phyloP scores from a whole-genome alignment of 768 basidiomycete genomes.

The Boletus rubroflammeus region DNA sequence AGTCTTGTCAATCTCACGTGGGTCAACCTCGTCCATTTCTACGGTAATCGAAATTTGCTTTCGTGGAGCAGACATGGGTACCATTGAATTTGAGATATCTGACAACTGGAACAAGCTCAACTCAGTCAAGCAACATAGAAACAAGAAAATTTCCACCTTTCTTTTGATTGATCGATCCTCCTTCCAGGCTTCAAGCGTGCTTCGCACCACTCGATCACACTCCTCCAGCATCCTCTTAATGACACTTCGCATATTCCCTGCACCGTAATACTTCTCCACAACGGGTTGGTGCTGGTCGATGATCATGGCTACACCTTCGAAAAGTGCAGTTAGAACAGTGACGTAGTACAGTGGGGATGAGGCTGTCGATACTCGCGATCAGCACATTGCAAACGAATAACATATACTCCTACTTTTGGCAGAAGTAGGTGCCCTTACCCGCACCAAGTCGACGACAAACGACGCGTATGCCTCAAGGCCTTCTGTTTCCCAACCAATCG shows the following conservation, averaged over 20 bases:
- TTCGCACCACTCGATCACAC: conserved; percentile 78
- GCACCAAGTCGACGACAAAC: conserved; percentile 89
- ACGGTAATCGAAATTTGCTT: conserved; percentile 29
- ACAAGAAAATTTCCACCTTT: conserved; percentile 46
- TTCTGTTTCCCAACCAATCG: conserved; percentile 89
- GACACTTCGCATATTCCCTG: conserved; percentile 80
- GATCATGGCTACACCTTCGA: conserved; percentile 93
- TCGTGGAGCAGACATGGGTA: conserved; percentile 30
- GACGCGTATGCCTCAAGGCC: conserved; percentile 89
- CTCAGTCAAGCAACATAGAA: neutral
- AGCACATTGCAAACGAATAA: conserved; percentile 10
- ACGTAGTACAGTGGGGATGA: conserved; percentile 93
- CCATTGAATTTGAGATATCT: conserved; percentile 44
- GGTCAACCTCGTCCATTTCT: conserved; percentile 68
- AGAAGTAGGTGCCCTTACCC: conserved; percentile 69
- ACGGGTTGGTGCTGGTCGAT: conserved; percentile 97
- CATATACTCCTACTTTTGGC: conserved; percentile 63
- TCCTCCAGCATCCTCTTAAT: conserved; percentile 75
- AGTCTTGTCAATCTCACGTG: conserved; percentile 86
- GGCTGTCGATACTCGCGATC: conserved; percentile 43
- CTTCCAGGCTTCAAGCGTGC: conserved; percentile 80
- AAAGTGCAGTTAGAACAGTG: conserved; percentile 82
- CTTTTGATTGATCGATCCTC: conserved; percentile 83
- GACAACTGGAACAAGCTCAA: conserved; percentile 36
- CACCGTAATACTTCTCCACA: conserved; percentile 97